These are phyloP conservation scores for Pseudonitzschia multistriata DNA, from an alignment of 108 stramenopile species.

Conservation along the genomic window DNA sequence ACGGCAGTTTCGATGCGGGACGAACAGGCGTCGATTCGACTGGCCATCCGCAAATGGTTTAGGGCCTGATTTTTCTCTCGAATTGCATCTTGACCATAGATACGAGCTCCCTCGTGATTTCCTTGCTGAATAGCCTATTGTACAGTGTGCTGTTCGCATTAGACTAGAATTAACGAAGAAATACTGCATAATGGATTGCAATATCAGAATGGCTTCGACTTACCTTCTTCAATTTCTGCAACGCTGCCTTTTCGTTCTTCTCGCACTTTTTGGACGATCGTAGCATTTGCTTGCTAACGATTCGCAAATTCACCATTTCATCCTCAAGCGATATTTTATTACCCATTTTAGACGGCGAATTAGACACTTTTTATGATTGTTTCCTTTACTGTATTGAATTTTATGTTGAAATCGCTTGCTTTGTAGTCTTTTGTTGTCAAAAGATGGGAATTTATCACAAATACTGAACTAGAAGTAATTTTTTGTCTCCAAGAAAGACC, in stretches of 20 bases:
- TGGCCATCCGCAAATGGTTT: conserved; percentile 88
- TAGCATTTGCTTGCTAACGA: conserved; percentile 96
- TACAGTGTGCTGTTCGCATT: no score
- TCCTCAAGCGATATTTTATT: conserved; percentile 86
- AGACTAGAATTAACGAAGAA: no score
- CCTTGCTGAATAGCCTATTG: conserved; percentile 88
- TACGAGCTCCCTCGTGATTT: conserved; percentile 93
- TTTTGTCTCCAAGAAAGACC: no score
- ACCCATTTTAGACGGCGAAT: conserved; percentile 62
- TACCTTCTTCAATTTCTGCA: conserved; percentile 92
- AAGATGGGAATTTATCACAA: no score
- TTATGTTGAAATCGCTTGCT: no score
- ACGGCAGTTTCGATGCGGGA: conserved; percentile 95
- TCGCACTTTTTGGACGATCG: conserved; percentile 93
- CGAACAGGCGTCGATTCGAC: conserved; percentile 94
- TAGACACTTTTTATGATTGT: no score
- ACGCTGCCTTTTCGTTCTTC: conserved; percentile 90
- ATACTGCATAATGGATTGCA: background rate
- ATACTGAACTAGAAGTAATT: no score
- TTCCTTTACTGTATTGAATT: no score
- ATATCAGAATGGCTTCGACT: background rate
- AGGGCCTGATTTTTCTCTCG: conserved; percentile 97
- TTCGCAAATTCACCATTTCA: conserved; percentile 92
- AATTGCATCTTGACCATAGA: conserved; percentile 98
- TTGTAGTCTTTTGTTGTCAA: no score